Evolutionary conservation across 2,329 filamentous ascomycete species (phyloP).

Genomic region (Arthrobotrys pseudoclavata): DNA sequence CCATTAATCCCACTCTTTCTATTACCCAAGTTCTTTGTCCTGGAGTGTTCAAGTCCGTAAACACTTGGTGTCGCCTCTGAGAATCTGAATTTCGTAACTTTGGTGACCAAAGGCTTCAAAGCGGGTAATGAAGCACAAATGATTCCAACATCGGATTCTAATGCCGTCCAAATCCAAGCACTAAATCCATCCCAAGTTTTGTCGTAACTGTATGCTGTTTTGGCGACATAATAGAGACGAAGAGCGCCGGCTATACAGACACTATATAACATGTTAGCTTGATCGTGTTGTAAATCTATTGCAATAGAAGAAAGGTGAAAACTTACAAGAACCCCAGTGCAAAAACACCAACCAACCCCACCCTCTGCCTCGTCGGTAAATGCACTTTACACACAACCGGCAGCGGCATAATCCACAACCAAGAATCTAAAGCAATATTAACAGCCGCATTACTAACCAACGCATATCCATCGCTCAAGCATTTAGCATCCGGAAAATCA

Average conservation of each 20-base stretch:
- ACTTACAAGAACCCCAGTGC: constrained; percentile 56
- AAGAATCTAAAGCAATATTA: constrained; percentile 54
- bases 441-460: constrained; percentile 57
- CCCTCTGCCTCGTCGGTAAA: constrained; percentile 44
- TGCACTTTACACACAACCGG: constrained; percentile 50
- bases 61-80: constrained; percentile 45
- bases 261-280: constrained; percentile 19
- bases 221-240: constrained; percentile 49
- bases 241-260: constrained; percentile 52
- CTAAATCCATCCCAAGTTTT: constrained; percentile 56
- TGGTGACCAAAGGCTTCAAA: constrained; percentile 51
- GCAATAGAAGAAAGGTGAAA: background rate
- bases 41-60: constrained; percentile 33
- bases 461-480: constrained; percentile 46
- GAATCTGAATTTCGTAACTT: constrained; percentile 58
- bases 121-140: constrained; percentile 57
- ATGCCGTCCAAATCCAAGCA: constrained; percentile 58
- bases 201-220: constrained; percentile 50
- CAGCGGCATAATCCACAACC: constrained; percentile 55
- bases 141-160: constrained; percentile 57
- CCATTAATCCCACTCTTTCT: constrained; percentile 25
- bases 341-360: constrained; percentile 53
- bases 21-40: constrained; percentile 31
- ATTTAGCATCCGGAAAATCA: constrained; percentile 36
- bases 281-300: too few relatives aligned